Base-by-base conservation (phyloP, 768 basidiomycete genomes). In the Naganishia friedmannii region DNA sequence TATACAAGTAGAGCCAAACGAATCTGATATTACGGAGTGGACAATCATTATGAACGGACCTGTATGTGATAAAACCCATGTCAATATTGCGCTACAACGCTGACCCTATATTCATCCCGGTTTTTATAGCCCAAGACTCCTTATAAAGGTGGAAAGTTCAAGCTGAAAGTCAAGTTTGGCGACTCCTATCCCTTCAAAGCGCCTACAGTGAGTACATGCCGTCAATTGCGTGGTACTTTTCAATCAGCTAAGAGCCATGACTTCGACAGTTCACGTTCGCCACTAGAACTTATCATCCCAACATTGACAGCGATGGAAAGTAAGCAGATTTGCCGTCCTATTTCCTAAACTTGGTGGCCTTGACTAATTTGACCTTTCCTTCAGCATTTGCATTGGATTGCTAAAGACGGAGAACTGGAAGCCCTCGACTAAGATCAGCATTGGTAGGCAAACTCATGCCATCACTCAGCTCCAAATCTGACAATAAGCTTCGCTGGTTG, bases 381-480 rank as follows among this genome's bases (percentile, higher is more conserved):
- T 23, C 68, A 80, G 79, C 66, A 78, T 82, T 32, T 82, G 81
- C 53, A 75, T 82, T 51, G 81, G 80, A 9, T 68, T 82, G 31
- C 73, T 82, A n/a, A 82, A 82, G 71, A 76, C 79, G 12, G 81
- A 82, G 26, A 75, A 78, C 51, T 82, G 81, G 81, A 82, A 82
- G 63, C 81, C 81, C 9, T 76, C 81, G 17, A 80, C 78, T 15
- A 82, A 79, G 73, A 79, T 82, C 79, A 68, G 63, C 37, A 70
- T 63, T 2, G 79, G 80, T 79, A 29, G 65, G 75, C 70, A 37
- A n/a, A 0, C 5, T 23, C 13, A 17, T 3, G 19, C 17, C 46
- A 9, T 34, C 42, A 31, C 57, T 39, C n/a, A 13, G 53, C 2
- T 48, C 9, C 31, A 31, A 12, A 53, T 1, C 28, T 17, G 39